phyloP scores from a whole-genome alignment of 2,329 filamentous ascomycete species.

The Epichloe gansuensis region DNA sequence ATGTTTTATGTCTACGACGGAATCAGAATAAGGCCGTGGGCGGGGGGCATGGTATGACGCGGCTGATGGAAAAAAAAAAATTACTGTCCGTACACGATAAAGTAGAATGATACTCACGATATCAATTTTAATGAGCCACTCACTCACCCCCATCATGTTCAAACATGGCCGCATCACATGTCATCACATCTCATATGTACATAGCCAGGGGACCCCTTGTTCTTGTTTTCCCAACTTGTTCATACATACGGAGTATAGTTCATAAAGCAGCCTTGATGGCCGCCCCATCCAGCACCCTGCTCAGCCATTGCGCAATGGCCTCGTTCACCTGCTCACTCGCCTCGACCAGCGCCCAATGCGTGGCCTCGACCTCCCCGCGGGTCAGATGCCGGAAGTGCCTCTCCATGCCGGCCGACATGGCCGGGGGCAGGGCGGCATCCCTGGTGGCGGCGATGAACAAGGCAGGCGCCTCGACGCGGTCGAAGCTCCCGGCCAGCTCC shows the following conservation, averaged over 20 bases:
- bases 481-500: constrained; percentile 41
- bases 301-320: constrained; percentile 54
- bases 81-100: background rate
- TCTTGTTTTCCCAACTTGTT: background rate
- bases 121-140: background rate
- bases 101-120: background rate
- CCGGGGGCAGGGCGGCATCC: constrained; percentile 60
- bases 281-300: constrained; percentile 20
- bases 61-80: too few relatives aligned
- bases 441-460: constrained; percentile 62
- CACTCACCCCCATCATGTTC: background rate
- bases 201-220: too few relatives aligned
- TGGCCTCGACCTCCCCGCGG: constrained; percentile 49
- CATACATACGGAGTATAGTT: too few relatives aligned
- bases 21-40: too few relatives aligned
- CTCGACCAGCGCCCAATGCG: constrained; percentile 78
- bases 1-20: too few relatives aligned
- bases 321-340: constrained; percentile 56
- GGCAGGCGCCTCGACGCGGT: constrained; percentile 47
- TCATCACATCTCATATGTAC: too few relatives aligned
- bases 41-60: too few relatives aligned
- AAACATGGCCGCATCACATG: too few relatives aligned
- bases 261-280: constrained; percentile 17
- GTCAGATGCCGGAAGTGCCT: constrained; percentile 51
- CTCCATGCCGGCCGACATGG: constrained; percentile 61